Conservation (phyloP, 192 early-diverging fungal genomes). For the Coemansia sp. region DNA sequence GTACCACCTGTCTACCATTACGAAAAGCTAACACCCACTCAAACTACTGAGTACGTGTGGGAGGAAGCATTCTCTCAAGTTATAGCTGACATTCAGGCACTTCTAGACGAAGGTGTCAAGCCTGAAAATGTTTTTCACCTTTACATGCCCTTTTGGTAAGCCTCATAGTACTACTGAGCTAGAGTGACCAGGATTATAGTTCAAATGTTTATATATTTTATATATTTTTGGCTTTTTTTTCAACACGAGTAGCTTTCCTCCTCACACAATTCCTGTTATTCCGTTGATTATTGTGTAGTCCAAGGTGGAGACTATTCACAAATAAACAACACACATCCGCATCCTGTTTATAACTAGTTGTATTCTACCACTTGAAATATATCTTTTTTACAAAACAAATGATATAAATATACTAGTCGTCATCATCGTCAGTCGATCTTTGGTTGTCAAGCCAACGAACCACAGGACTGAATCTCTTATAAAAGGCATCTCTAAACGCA, state of each 20-base stretch:
- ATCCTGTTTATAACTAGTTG: no score
- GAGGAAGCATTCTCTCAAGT: neutral
- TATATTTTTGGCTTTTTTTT: no score
- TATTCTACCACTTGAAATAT: no score
- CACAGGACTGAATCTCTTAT: conserved; percentile 39
- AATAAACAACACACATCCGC: no score
- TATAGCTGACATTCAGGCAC: neutral
- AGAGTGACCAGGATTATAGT: no score
- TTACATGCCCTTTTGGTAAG: neutral
- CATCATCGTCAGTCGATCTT: conserved; percentile 17
- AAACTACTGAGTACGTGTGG: neutral
- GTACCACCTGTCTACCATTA: neutral
- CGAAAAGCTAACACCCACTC: neutral
- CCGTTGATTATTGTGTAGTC: no score
- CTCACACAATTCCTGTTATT: no score
- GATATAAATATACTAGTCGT: neutral
- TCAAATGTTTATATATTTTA: no score
- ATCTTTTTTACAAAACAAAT: neutral
- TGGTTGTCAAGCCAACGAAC: conserved; percentile 51
- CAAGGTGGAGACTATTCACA: no score
- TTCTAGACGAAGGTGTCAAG: neutral
- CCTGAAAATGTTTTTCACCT: neutral
- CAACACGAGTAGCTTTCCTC: no score
- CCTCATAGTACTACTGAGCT: no score
- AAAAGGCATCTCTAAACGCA: conserved; percentile 55